These are phyloP conservation scores for Trametes pubescens DNA, from an alignment of 1,284 basidiomycete species.

Conservation along the genomic window DNA sequence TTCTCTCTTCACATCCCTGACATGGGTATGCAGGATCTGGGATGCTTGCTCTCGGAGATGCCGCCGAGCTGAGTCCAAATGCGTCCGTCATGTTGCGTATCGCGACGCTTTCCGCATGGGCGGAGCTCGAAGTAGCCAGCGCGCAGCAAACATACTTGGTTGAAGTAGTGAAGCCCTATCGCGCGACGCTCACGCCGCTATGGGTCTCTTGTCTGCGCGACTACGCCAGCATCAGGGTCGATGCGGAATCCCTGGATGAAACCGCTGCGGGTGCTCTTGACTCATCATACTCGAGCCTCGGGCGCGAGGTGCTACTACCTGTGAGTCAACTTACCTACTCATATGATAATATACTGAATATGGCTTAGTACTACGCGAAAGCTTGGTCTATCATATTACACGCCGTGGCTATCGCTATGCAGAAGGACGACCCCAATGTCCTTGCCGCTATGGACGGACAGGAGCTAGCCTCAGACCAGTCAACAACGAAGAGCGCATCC, in stretches of 20 bases:
- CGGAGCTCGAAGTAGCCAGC: constrained; percentile 88
- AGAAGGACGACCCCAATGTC: constrained; percentile 72
- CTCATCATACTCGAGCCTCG: constrained; percentile 86
- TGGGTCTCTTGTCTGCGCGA: constrained; percentile 93
- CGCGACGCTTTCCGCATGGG: constrained; percentile 95
- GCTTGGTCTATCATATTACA: constrained; percentile 89
- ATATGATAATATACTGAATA: neutral
- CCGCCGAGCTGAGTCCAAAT: constrained; percentile 89
- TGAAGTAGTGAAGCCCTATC: constrained; percentile 87
- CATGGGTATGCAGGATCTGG: constrained; percentile 66
- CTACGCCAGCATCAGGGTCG: constrained; percentile 90
- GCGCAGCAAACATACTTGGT: constrained; percentile 79
- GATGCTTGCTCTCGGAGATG: constrained; percentile 88
- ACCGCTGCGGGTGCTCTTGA: constrained; percentile 77
- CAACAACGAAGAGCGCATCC: constrained; percentile 35
- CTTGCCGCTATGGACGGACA: constrained; percentile 85
- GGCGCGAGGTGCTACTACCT: constrained; percentile 89
- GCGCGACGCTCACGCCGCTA: constrained; percentile 76
- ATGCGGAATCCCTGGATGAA: constrained; percentile 83
- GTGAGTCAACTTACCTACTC: constrained; percentile 53
- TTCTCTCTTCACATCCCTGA: constrained; percentile 2
- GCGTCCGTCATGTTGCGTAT: constrained; percentile 96
- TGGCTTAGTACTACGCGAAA: constrained; percentile 84
- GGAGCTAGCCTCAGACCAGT: constrained; percentile 45
- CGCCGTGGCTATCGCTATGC: constrained; percentile 87